A percentile compares a stretch with the other conserved stretches of the same genome.
Evolutionary conservation across 768 basidiomycete species (phyloP).

Genomic region (Lactarius tabidus): DNA sequence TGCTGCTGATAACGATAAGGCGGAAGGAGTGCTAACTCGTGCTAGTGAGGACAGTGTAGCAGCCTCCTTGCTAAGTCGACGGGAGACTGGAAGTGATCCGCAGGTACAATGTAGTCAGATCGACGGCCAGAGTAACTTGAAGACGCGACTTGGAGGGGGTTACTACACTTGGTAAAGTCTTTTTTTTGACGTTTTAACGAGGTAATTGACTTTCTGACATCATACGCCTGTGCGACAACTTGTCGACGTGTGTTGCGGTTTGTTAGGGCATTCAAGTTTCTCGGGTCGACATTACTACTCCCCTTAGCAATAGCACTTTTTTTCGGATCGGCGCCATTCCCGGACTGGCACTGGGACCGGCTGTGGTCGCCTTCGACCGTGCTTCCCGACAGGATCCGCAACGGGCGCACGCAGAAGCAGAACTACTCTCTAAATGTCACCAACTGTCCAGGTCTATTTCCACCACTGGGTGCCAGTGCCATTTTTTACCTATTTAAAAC

Average conservation of each 20-base stretch:
- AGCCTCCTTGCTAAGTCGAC: not conserved
- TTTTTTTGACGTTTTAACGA: not conserved
- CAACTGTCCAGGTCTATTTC: conserved; percentile 23
- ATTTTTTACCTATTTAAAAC: not conserved
- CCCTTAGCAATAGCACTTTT: conserved; percentile 2
- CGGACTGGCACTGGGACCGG: conserved; percentile 1
- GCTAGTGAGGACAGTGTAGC: not conserved
- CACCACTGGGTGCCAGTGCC: not conserved
- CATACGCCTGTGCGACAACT: not conserved
- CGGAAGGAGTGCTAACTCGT: conserved; percentile 9
- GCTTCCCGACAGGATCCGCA: conserved; percentile 16
- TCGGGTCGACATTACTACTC: not conserved
- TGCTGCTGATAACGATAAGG: not conserved
- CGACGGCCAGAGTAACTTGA: not conserved
- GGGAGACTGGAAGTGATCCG: not conserved
- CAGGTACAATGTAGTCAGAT: not conserved
- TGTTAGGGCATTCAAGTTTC: conserved; percentile 5
- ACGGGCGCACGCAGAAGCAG: conserved; percentile 5
- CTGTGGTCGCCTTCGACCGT: not conserved
- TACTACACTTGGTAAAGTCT: conserved; percentile 9
- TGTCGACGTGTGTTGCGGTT: not conserved
- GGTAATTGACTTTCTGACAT: not conserved
- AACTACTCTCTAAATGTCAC: conserved; percentile 14
- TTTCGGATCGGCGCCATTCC: conserved; percentile 17
- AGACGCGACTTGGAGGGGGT: not conserved